Percentiles rank a stretch among this genome's conserved stretches.
Evolutionary conservation across 306 rosid genomes (phyloP).

Genomic region (Lupinus albus): DNA sequence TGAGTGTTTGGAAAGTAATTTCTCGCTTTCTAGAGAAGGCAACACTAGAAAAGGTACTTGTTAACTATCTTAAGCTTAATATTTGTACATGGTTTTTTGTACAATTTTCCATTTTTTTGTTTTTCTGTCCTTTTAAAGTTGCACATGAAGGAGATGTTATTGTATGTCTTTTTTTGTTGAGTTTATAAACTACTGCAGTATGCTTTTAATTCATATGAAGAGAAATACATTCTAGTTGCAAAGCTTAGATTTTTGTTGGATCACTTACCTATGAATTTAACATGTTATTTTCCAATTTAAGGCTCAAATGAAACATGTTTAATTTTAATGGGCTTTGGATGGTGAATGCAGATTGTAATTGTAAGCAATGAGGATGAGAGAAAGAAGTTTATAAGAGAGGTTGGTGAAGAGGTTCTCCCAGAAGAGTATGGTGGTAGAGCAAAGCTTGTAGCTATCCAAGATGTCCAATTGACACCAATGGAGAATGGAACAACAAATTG

Average conservation of each 20-base stretch:
- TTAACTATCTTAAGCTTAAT: slow-evolving; percentile 3
- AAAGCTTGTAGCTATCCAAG: slow-evolving; percentile 65
- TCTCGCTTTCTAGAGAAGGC: slow-evolving; percentile 83
- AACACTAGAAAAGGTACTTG: slow-evolving; percentile 72
- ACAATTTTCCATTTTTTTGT: not conserved
- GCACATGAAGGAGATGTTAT: not conserved
- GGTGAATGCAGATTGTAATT: slow-evolving; percentile 70
- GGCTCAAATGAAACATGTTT: not conserved
- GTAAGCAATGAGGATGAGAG: slow-evolving; percentile 71
- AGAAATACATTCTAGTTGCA: not conserved
- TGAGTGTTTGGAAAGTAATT: slow-evolving; percentile 85
- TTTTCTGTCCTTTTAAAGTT: not conserved
- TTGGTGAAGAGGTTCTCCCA: slow-evolving; percentile 83
- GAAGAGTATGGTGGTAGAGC: slow-evolving; percentile 85
- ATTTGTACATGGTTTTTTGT: no score
- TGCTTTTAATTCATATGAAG: slow-evolving; percentile 6
- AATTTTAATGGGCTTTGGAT: slow-evolving; percentile 32
- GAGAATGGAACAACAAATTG: slow-evolving; percentile 47
- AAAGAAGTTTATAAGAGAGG: slow-evolving; percentile 52
- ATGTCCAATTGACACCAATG: slow-evolving; percentile 48
- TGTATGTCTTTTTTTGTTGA: not conserved
- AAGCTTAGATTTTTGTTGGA: no score
- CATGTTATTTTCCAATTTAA: not conserved
- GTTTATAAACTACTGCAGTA: not conserved
- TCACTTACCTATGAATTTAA: not conserved